Conservation (phyloP, 73 alveolate genomes). For the Paramecium caudatum region DNA sequence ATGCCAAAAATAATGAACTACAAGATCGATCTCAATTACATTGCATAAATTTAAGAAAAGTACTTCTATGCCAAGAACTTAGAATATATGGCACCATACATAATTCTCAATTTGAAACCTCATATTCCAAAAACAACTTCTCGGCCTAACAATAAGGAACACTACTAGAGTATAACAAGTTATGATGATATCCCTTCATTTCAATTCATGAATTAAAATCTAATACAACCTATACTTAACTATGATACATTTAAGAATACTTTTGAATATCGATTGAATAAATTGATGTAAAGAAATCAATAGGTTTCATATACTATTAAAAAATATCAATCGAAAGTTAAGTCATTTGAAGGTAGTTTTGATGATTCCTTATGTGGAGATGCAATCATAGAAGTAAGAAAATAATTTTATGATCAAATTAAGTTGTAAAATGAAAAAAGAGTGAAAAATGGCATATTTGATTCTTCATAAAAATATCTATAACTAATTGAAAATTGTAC, state of each 20-base stretch:
- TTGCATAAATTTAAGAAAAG: neutral
- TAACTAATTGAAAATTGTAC: too few species aligned
- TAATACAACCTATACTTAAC: conserved; percentile 33
- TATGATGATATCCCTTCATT: conserved; percentile 31
- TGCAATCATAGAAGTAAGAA: neutral
- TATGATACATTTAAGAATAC: conserved; percentile 13
- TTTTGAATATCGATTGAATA: conserved; percentile 36
- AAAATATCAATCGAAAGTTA: neutral
- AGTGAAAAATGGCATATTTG: too few species aligned
- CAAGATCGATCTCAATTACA: neutral
- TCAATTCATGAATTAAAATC: conserved; percentile 22
- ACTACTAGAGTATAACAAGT: conserved; percentile 30
- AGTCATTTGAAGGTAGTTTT: neutral
- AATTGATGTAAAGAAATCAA: conserved; percentile 23
- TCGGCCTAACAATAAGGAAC: neutral
- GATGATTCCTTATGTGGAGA: neutral
- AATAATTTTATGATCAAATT: neutral
- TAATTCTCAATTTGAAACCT: conserved; percentile 15
- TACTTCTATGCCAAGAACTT: neutral
- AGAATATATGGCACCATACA: neutral
- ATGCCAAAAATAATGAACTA: conserved; percentile 49
- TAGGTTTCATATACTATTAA: neutral
- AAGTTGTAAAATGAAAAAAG: neutral
- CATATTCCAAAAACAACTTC: neutral
- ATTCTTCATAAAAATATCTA: too few species aligned